Evolutionary conservation across 768 basidiomycete species (phyloP), one percentile per base, ranked within the genome.

Genomic region (Daedaleopsis nitida): DNA sequence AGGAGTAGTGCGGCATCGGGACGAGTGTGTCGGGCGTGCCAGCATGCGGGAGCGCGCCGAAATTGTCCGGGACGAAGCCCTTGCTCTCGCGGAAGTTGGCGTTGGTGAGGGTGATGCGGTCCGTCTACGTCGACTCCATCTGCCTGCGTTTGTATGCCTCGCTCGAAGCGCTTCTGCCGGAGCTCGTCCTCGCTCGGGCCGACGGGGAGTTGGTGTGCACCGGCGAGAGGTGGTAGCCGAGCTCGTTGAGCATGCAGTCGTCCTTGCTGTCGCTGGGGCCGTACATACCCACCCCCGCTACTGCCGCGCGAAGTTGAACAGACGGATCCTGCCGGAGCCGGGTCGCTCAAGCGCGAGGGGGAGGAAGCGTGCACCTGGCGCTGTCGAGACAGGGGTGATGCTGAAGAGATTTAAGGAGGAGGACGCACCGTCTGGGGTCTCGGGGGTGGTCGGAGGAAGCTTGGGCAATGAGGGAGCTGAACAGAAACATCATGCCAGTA

Each of bases 391-490:
- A 10, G 88, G 87, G 0, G 86, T 83, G 60, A 90, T 83, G 47
- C 83, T 83, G 72, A 92, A 88, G 45, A 93, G 75, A 64, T 92
- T 92, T 17, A 88, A 87, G 0, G 85, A 75, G 72, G 87, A 78
- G 0, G 86, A 71, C 3, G 90, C 87, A 49, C 91, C 90, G 64
- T 91, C 87, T 0, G 85, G 81, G 6, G 72, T 61, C 71, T 86
- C 78, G 49, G 70, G 75, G 10, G 76, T 78, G 19, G 76, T 76
- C 1, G 88, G 79, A 0, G 82, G 77, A 23, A 92, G 77, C 1
- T 0, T 71, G 54, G 5, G 86, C 79, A 54, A 93, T 92, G 61
- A 86, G 64, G n/a, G 86, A 88, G 74, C 91, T 85, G n/a, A n/a
- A n/a, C n/a, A n/a, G n/a, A n/a, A n/a, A n/a, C n/a, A n/a, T n/a